These are phyloP conservation scores for Juglanconis oblonga DNA, from an alignment of 2,329 filamentous ascomycete genomes.

Conservation along the genomic window DNA sequence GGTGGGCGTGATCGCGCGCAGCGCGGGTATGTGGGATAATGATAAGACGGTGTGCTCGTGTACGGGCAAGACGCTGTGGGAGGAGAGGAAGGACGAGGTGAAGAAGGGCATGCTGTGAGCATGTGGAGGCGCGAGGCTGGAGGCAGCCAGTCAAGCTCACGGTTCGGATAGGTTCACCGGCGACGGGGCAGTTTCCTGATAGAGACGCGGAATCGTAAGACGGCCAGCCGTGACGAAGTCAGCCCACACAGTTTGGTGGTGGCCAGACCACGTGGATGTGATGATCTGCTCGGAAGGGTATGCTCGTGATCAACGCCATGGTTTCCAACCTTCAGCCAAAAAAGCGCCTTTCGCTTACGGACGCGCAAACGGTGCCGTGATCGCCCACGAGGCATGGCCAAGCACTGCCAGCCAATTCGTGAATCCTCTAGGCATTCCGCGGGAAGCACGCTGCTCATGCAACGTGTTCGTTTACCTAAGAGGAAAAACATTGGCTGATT, in stretches of 20 bases:
- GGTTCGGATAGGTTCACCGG: background rate
- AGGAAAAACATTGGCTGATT: too few species aligned
- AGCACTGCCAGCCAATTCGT: background rate
- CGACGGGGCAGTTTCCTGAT: background rate
- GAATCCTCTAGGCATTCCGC: background rate
- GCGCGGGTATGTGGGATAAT: constrained; percentile 98
- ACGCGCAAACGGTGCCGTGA: background rate
- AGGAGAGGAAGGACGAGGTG: constrained; percentile 89
- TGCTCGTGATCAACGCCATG: background rate
- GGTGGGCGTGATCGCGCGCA: constrained; percentile 90
- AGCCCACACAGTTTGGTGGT: background rate
- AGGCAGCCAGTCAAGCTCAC: background rate
- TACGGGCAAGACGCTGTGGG: constrained; percentile 96
- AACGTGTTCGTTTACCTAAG: background rate
- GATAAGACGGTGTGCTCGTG: constrained; percentile 98
- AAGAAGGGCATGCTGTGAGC: constrained; percentile 82
- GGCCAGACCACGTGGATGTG: background rate
- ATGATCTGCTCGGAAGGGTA: background rate
- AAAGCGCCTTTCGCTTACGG: background rate
- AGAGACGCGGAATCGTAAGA: background rate
- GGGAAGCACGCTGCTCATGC: background rate
- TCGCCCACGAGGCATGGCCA: background rate
- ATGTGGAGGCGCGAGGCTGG: background rate
- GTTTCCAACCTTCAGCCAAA: background rate
- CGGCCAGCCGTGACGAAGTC: background rate